Percentiles rank a stretch among this genome's conserved stretches.
These are phyloP conservation scores for Fusarium citri DNA, from an alignment of 2,329 filamentous ascomycete species.

Conservation along the genomic window DNA sequence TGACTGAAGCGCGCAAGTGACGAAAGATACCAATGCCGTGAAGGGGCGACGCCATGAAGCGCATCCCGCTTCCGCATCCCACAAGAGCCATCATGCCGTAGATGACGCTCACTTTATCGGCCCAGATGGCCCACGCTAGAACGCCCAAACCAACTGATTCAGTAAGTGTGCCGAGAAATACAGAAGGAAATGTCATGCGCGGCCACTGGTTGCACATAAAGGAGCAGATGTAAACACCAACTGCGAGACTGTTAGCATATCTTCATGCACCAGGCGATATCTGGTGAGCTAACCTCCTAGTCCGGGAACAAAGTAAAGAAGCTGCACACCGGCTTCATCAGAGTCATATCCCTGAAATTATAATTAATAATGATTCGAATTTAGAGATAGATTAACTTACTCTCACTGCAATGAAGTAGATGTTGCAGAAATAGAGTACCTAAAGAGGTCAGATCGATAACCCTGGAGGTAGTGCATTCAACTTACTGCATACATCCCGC, in stretches of 20 bases:
- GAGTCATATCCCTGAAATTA: slow-evolving; percentile 57
- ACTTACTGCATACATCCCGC: slow-evolving; percentile 62
- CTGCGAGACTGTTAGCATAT: slow-evolving; percentile 33
- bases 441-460: slow-evolving; percentile 52
- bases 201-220: slow-evolving; percentile 71
- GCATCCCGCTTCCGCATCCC: slow-evolving; percentile 70
- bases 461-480: neutral
- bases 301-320: slow-evolving; percentile 74
- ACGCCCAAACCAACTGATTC: slow-evolving; percentile 69
- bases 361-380: neutral
- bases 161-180: slow-evolving; percentile 66
- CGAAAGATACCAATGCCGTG: slow-evolving; percentile 74
- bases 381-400: slow-evolving; percentile 29
- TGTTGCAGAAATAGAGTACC: slow-evolving; percentile 75
- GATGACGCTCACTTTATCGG: slow-evolving; percentile 61
- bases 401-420: slow-evolving; percentile 73
- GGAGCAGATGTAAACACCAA: slow-evolving; percentile 68
- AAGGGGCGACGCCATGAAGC: slow-evolving; percentile 73
- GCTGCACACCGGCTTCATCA: slow-evolving; percentile 64
- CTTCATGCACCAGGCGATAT: neutral
- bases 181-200: slow-evolving; percentile 68
- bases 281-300: slow-evolving; percentile 59
- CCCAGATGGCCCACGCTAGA: slow-evolving; percentile 67
- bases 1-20: slow-evolving; percentile 66
- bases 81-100: slow-evolving; percentile 75